Percentiles rank a stretch among this genome's conserved stretches.
Evolutionary conservation across 768 basidiomycete genomes (phyloP).

Genomic region (Mycena indigotica): DNA sequence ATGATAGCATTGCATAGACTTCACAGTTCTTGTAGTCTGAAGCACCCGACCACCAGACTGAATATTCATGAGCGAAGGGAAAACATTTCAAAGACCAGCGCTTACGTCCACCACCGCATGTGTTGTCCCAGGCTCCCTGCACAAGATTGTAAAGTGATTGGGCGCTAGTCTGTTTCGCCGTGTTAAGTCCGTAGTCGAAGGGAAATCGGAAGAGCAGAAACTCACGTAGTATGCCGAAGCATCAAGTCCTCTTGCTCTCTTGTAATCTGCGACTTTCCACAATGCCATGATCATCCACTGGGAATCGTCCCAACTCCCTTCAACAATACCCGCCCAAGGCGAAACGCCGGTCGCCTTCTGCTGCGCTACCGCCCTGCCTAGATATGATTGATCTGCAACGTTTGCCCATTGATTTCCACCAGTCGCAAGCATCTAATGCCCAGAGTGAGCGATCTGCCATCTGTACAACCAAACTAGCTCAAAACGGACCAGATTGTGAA

Average conservation of each 20-base stretch:
- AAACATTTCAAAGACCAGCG: not conserved
- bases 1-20: not conserved
- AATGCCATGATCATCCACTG: constrained; percentile 61
- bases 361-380: constrained; percentile 42
- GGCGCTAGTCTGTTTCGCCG: constrained; percentile 46
- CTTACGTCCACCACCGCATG: constrained; percentile 55
- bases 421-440: constrained; percentile 47
- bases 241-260: constrained; percentile 39
- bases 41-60: constrained; percentile 61
- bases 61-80: not conserved
- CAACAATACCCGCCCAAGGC: constrained; percentile 47
- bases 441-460: not conserved
- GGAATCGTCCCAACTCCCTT: constrained; percentile 56
- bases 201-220: no score
- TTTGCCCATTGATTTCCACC: constrained; percentile 41
- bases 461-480: no score
- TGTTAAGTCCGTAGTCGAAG: not conserved
- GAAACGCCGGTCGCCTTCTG: constrained; percentile 33
- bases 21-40: constrained; percentile 54
- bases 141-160: constrained; percentile 53
- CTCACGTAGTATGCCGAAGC: constrained; percentile 33
- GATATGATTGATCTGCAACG: constrained; percentile 47
- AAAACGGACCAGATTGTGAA: constrained; percentile 47
- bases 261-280: constrained; percentile 63
- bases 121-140: constrained; percentile 50